These are phyloP conservation scores for Neotropicomus parvogracilis DNA, from an alignment of 1,284 basidiomycete species.

Conservation along the genomic window DNA sequence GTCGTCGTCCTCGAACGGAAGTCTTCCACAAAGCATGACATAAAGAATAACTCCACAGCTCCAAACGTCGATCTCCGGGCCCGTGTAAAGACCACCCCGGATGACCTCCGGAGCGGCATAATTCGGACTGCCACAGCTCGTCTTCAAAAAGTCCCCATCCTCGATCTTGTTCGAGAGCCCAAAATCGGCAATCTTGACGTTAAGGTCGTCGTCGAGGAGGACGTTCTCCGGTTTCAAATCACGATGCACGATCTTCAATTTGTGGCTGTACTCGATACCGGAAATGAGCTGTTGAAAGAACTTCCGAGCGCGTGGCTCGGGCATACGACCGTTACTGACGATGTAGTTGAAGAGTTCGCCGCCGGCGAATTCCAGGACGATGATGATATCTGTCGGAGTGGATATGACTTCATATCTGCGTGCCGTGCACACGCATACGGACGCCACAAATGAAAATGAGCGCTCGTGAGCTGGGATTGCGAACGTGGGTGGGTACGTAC, in stretches of 20 bases:
- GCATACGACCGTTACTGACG: constrained; percentile 84
- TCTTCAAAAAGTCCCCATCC: constrained; percentile 92
- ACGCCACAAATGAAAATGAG: no score
- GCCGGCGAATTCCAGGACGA: constrained; percentile 90
- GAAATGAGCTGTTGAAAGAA: constrained; percentile 98
- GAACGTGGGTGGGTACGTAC: constrained; percentile 44
- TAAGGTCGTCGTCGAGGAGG: constrained; percentile 71
- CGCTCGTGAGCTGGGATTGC: no score
- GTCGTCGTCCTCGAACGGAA: constrained; percentile 95
- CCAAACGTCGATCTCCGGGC: constrained; percentile 98
- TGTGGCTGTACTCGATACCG: constrained; percentile 92
- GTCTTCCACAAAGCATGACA: constrained; percentile 88
- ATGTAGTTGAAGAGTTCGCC: constrained; percentile 97
- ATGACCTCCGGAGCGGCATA: constrained; percentile 97
- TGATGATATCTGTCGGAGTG: constrained; percentile 90
- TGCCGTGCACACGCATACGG: no score
- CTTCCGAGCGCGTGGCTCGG: constrained; percentile 76
- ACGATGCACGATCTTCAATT: constrained; percentile 92
- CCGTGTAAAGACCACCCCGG: constrained; percentile 87
- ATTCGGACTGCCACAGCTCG: constrained; percentile 93
- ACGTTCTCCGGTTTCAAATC: constrained; percentile 95
- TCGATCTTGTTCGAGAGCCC: constrained; percentile 92
- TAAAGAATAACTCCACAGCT: constrained; percentile 93
- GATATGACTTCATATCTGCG: constrained; percentile 92
- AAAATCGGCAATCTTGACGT: constrained; percentile 96